Base-by-base conservation (phyloP, 306 rosid genomes). In the Vigna nakashimae region DNA sequence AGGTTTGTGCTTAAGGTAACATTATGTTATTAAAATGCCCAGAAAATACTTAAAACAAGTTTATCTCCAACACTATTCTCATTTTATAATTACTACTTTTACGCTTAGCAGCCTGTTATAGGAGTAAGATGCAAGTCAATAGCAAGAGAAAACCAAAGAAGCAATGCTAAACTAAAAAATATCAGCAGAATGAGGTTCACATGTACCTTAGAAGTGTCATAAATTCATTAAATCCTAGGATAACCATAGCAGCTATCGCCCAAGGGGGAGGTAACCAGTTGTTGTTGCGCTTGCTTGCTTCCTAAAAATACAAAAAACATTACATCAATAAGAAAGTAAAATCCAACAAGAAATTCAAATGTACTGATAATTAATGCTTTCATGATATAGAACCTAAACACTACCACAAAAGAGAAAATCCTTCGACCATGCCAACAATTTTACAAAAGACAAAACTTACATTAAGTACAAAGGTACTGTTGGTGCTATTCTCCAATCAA, bases 201-300 rank as follows among this genome's bases (percentile, higher is more conserved):
- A 65, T 65, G 72, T 80, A 96, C 99, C 93, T 90, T 79, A 96
- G 68, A 78, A 96, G 94, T 22, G 98, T 88, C 98, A 96, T 91
- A 81, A 96, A 96, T 80, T 96, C 99, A 83, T 96, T 96, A 77
- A 96, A 96, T 58, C 99, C 99, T 2, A 96, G 88, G 63, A 96
- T 3, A 76, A 91, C 30, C 86, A 96, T 57, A 46, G 98, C 98
- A 82, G 69, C 82, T 68, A 96, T 96, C 56, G 99, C 98, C 99
- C 99, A 96, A 59, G 99, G 98, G 65, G 99, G 99, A 73, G 99
- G 99, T 75, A 96, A 78, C 98, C 98, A 96, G 90, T 90, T 93
- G 97, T 93, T 96, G 76, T 48, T 90, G 38, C 98, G 95, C 90
- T 82, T 96, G 92, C 85, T 86, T 75, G 99, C 98, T 89, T 96